These are phyloP conservation scores for Quercus robur DNA, from an alignment of 306 rosid genomes.

Conservation along the genomic window DNA sequence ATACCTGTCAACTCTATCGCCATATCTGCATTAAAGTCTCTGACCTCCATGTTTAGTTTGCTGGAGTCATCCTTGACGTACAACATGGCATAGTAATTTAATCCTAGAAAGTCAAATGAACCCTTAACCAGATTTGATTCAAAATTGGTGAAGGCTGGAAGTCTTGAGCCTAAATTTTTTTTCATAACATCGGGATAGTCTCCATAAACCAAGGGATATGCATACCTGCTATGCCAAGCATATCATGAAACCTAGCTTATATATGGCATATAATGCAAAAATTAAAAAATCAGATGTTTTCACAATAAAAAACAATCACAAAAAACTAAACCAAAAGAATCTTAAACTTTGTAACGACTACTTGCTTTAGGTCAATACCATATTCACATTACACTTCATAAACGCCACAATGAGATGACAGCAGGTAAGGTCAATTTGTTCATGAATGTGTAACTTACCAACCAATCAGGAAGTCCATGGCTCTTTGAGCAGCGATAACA, in stretches of 20 bases:
- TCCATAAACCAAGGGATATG: constrained; percentile 60
- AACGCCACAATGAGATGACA: too few species aligned
- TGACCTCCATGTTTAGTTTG: constrained; percentile 12
- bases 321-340: not conserved
- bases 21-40: constrained; percentile 38
- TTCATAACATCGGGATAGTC: constrained; percentile 69
- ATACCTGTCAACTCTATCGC: constrained; percentile 19
- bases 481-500: constrained; percentile 39
- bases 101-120: constrained; percentile 58
- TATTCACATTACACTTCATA: not conserved
- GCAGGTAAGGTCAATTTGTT: not conserved
- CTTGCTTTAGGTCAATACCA: not conserved
- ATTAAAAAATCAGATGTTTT: not conserved
- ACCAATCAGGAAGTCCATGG: constrained; percentile 34
- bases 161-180: constrained; percentile 49
- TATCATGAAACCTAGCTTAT: not conserved
- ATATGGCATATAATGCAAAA: not conserved
- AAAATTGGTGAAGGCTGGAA: constrained; percentile 43
- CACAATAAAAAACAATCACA: not conserved
- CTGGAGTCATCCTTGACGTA: constrained; percentile 37
- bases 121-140: constrained; percentile 54
- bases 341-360: not conserved
- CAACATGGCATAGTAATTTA: constrained; percentile 26
- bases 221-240: constrained; percentile 38
- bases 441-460: constrained; percentile 42